These are phyloP conservation scores for Globisporangium viniferum DNA, from an alignment of 352 stramenopile species.

Conservation along the genomic window DNA sequence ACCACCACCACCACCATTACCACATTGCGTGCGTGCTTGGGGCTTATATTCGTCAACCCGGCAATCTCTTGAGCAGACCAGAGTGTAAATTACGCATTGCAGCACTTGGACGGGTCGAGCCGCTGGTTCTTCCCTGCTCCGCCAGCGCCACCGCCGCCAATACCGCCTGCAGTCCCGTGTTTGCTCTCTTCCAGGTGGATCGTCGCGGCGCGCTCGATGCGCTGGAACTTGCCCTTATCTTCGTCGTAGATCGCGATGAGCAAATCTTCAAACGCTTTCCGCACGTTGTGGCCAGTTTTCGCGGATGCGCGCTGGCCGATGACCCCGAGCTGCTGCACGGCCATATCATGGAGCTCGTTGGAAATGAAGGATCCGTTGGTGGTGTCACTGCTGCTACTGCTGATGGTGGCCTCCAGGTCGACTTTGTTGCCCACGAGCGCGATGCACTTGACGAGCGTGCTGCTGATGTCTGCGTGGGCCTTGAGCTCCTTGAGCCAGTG, in stretches of 20 bases:
- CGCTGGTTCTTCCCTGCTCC: slow-evolving; percentile 3
- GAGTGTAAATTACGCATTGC: slow-evolving; percentile 1
- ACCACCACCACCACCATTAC: neutral
- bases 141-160: neutral
- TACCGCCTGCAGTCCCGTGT: neutral
- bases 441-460: slow-evolving; percentile 61
- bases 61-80: neutral
- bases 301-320: slow-evolving; percentile 61
- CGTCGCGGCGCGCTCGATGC: slow-evolving; percentile 29
- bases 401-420: slow-evolving; percentile 37
- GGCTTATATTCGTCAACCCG: neutral
- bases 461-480: slow-evolving; percentile 52
- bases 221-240: slow-evolving; percentile 44
- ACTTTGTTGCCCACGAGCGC: slow-evolving; percentile 82
- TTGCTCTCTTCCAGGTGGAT: slow-evolving; percentile 36
- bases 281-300: slow-evolving; percentile 66
- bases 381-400: neutral
- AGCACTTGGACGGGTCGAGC: slow-evolving; percentile 16
- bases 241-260: slow-evolving; percentile 69
- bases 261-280: slow-evolving; percentile 65
- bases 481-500: slow-evolving; percentile 80
- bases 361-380: slow-evolving; percentile 25
- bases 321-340: slow-evolving; percentile 36
- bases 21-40: neutral
- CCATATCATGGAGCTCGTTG: slow-evolving; percentile 34